Conservation (phyloP, 2,329 filamentous ascomycete species). For the Xylariaceae sp. region DNA sequence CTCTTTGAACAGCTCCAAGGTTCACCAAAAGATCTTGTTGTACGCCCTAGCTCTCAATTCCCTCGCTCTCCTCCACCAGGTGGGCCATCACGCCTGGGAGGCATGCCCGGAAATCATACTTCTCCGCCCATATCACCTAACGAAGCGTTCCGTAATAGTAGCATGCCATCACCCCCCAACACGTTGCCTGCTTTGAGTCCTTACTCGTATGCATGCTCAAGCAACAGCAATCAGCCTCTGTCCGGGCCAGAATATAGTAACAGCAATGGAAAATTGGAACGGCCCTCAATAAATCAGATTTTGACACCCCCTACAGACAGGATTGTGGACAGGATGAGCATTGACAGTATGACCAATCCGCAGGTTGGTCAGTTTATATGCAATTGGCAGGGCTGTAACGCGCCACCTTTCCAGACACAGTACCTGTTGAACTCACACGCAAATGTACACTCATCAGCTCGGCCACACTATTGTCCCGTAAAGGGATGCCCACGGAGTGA, state of each 20-base stretch:
- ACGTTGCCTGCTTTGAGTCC: constrained; percentile 48
- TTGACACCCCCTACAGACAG: constrained; percentile 25
- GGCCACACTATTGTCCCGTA: constrained; percentile 71
- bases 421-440: constrained; percentile 81
- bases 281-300: constrained; percentile 21
- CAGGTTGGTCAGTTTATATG: constrained; percentile 63
- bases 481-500: constrained; percentile 66
- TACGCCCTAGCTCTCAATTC: constrained; percentile 36
- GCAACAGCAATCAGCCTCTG: constrained; percentile 41
- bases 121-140: constrained; percentile 59
- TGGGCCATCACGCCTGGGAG: constrained; percentile 39
- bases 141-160: constrained; percentile 51
- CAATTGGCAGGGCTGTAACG: constrained; percentile 67
- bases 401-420: constrained; percentile 76
- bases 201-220: constrained; percentile 44
- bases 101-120: constrained; percentile 45
- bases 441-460: constrained; percentile 70
- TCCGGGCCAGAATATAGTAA: constrained; percentile 49
- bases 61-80: constrained; percentile 45
- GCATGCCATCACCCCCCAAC: constrained; percentile 54
- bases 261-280: constrained; percentile 43
- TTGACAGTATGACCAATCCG: constrained; percentile 62
- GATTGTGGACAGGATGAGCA: constrained; percentile 61
- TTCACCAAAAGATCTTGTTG: constrained; percentile 40
- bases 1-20: constrained; percentile 44